Evolutionary conservation across 78 protist genomes (phyloP), one percentile per base, ranked within the genome.

Genomic region (Pelomyxa schiedti): DNA sequence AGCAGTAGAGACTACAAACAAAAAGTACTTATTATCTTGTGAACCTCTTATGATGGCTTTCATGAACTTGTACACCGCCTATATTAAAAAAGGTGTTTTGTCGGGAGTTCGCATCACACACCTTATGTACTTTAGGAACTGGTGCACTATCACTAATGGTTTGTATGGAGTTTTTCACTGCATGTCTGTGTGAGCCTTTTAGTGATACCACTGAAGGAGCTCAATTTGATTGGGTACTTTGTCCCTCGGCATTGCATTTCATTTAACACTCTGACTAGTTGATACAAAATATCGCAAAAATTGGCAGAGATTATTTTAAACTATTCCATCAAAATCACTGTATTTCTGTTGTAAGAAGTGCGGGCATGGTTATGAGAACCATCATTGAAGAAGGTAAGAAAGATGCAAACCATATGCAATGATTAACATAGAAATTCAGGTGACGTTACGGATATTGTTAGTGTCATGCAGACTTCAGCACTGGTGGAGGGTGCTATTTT

Each of bases 381-480:
- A 79, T 87, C 4, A 78, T 87, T 35, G 86, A 91, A 71, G 95
- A 91, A 42, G 89, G 92, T 40, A n/a, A n/a, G n/a, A n/a, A n/a
- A n/a, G n/a, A n/a, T n/a, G 39, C 0, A 24, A 53, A 30, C 26
- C 65, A 26, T 26, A 22, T 67, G 28, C 2, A 41, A 9, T 2
- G 0, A 3, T 24, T 9, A n/a, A n/a, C n/a, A 66, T 85, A 53
- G 86, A 85, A 71, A n/a, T 22, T 16, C n/a, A n/a, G 79, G 76
- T 3, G 66, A 22, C 4, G 1, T 4, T 3, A 72, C 53, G 28
- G 76, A 75, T 7, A 37, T 76, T 37, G 85, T 79, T 29, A 53
- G 58, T 40, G 64, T 64, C 43, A 75, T 80, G 78, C 90, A 86
- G 69, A 53, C 73, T 8, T 39, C 76, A 3, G 84, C 95, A 3